phyloP scores from a whole-genome alignment of 768 basidiomycete species.

The Clathrus columnatus region DNA sequence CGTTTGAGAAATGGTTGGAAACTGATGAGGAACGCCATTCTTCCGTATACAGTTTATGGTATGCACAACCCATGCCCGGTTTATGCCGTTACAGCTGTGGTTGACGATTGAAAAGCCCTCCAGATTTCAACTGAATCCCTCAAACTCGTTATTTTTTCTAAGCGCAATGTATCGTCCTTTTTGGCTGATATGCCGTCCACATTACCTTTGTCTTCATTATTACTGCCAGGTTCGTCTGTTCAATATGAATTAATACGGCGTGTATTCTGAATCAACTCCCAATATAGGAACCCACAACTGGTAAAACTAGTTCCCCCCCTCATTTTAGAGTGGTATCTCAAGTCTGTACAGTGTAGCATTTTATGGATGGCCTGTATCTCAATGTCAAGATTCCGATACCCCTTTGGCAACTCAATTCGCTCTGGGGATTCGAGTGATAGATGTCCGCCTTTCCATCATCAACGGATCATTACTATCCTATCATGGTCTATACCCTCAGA shows the following conservation, averaged over 20 bases:
- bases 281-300: conserved; percentile 72
- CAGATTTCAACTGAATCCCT: conserved; percentile 40
- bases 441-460: conserved; percentile 69
- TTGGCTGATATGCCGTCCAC: conserved; percentile 56
- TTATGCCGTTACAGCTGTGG: not conserved
- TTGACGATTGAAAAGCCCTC: not conserved
- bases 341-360: conserved; percentile 56
- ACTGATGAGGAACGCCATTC: not conserved
- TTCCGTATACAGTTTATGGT: not conserved
- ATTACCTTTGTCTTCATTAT: conserved; percentile 60
- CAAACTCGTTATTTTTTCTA: conserved; percentile 49
- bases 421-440: conserved; percentile 73
- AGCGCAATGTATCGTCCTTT: conserved; percentile 49
- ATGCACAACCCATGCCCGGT: not conserved
- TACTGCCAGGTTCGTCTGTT: conserved; percentile 57
- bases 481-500: conserved; percentile 70
- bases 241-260: conserved; percentile 13
- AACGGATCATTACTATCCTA: conserved; percentile 60
- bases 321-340: not conserved
- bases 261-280: not conserved
- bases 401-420: conserved; percentile 61
- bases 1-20: not conserved
- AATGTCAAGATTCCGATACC: conserved; percentile 65
- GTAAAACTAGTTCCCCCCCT: conserved; percentile 32
- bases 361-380: conserved; percentile 78